Evolutionary conservation across 176 grass and related monocot genomes (phyloP).

Genomic region (Triticum aestivum): DNA sequence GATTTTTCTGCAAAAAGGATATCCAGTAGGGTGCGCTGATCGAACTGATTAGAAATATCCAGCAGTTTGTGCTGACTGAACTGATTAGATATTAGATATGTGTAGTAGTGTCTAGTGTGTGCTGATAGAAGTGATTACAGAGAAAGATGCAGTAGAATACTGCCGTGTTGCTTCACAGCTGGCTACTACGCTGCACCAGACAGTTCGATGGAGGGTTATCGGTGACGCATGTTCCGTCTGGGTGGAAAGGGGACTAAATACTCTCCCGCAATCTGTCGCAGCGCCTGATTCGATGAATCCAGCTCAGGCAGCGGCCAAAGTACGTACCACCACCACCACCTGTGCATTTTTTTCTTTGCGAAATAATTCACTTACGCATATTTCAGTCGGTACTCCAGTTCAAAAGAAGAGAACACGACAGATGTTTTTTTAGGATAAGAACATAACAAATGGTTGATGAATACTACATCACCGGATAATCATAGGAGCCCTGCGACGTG

Average conservation of each 20-base stretch:
- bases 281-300: slow-evolving; percentile 30
- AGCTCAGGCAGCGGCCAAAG: slow-evolving; percentile 22
- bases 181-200: background rate
- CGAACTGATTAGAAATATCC: no score
- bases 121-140: background rate
- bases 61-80: no score
- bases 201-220: background rate
- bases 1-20: background rate
- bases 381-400: no score
- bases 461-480: background rate
- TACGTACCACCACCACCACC: no score
- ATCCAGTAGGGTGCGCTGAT: background rate
- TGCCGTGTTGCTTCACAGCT: slow-evolving; percentile 39
- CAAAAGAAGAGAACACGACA: no score
- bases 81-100: no score
- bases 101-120: no score
- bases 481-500: background rate
- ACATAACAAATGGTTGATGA: background rate
- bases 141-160: background rate
- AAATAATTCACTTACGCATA: no score
- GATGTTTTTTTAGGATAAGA: no score
- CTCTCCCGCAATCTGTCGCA: background rate
- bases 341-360: no score
- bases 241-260: slow-evolving; percentile 26
- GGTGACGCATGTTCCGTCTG: background rate